Evolutionary conservation across 768 basidiomycete genomes (phyloP).

Genomic region (Suillus hirtellus): DNA sequence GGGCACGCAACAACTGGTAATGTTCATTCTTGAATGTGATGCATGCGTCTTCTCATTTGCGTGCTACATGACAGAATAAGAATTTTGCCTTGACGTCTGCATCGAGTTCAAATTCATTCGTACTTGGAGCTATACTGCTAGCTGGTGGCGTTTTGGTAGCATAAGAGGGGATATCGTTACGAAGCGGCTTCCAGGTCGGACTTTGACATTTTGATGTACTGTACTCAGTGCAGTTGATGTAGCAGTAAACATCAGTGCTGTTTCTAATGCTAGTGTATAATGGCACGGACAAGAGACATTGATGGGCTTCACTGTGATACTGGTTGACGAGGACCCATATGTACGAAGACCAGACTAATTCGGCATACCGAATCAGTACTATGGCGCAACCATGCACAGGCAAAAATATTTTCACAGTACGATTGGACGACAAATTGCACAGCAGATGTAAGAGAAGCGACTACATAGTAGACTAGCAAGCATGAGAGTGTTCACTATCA

Average conservation of each 20-base stretch:
- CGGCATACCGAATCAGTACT: neutral
- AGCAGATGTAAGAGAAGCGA: neutral
- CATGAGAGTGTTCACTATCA: neutral
- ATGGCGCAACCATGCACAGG: neutral
- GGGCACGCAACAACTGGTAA: slow-evolving; percentile 25
- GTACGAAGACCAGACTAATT: neutral
- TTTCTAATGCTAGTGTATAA: neutral
- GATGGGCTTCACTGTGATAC: neutral
- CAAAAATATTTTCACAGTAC: neutral
- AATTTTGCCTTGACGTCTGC: slow-evolving; percentile 24
- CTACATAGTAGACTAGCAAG: neutral
- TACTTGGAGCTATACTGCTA: slow-evolving; percentile 23
- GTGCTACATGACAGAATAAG: slow-evolving; percentile 14
- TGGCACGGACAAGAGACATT: neutral
- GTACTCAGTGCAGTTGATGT: neutral
- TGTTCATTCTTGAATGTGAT: neutral
- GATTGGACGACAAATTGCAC: neutral
- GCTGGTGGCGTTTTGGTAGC: slow-evolving; percentile 22
- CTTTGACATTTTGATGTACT: neutral
- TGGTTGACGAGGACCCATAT: neutral
- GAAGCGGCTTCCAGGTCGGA: neutral
- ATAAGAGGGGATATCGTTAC: neutral
- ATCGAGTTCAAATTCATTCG: slow-evolving; percentile 19
- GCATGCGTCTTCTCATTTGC: neutral
- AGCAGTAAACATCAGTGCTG: neutral